phyloP scores from a whole-genome alignment of 306 rosid genomes.

The Vicia villosa region DNA sequence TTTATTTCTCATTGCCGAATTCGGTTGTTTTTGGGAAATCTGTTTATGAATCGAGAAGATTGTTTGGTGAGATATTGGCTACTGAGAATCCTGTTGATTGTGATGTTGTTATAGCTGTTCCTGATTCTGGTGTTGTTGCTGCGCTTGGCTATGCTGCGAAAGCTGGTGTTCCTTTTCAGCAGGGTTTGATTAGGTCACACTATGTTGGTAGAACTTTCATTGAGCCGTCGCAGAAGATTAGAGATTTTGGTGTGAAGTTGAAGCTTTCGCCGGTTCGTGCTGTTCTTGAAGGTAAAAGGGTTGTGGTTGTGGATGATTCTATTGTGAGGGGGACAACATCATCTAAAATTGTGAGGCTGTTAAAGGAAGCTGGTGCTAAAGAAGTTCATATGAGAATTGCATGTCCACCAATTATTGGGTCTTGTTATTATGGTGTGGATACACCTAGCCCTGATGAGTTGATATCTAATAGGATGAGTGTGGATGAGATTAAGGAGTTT shows the following conservation, averaged over 20 bases:
- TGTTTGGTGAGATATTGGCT: constrained; percentile 86
- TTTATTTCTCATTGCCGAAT: constrained; percentile 86
- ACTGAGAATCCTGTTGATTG: constrained; percentile 83
- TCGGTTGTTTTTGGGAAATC: constrained; percentile 82
- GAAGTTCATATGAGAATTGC: constrained; percentile 99
- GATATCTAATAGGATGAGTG: constrained; percentile 88
- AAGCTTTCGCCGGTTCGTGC: constrained; percentile 83
- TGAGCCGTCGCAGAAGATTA: constrained; percentile 91
- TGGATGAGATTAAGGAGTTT: constrained; percentile 73
- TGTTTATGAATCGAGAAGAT: constrained; percentile 75
- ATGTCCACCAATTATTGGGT: constrained; percentile 85
- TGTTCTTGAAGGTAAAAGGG: constrained; percentile 89
- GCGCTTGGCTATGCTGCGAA: constrained; percentile 95
- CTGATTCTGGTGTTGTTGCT: constrained; percentile 95
- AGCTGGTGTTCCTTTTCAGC: constrained; percentile 92
- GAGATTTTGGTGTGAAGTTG: constrained; percentile 90
- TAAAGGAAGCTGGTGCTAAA: constrained; percentile 94
- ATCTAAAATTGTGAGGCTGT: constrained; percentile 84
- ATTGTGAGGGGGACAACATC: constrained; percentile 96
- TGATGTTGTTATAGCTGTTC: constrained; percentile 94
- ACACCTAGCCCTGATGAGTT: constrained; percentile 92
- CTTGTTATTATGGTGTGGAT: constrained; percentile 96
- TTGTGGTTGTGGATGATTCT: constrained; percentile 97
- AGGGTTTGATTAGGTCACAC: constrained; percentile 90
- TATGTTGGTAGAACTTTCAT: constrained; percentile 98